phyloP scores from a whole-genome alignment of 202 grass and related monocot species.

The Tripidium arundinaceum region DNA sequence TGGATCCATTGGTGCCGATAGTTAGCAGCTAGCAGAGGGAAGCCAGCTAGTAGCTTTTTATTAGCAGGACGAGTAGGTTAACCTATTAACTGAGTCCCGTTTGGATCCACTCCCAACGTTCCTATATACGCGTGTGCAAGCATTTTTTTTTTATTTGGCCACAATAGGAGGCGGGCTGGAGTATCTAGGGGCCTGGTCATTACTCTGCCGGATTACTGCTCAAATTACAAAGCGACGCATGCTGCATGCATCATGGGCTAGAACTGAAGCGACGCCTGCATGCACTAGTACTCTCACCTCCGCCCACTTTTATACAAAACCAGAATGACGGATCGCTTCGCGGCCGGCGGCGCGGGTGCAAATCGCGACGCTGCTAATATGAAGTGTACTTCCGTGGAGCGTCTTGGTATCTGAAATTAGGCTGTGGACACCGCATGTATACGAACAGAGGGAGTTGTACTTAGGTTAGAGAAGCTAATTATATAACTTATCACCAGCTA shows the following conservation, averaged over 20 bases:
- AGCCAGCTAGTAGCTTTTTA: neutral
- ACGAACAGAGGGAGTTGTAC: no score
- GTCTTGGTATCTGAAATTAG: no score
- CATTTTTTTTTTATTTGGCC: neutral
- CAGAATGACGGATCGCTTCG: no score
- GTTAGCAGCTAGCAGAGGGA: neutral
- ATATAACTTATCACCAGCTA: neutral
- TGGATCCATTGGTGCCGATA: neutral
- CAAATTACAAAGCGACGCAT: neutral
- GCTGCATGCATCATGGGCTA: neutral
- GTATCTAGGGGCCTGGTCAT: neutral
- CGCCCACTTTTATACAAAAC: no score
- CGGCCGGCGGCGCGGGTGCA: no score
- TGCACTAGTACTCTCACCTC: neutral
- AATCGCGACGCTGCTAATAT: no score
- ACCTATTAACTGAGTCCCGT: neutral
- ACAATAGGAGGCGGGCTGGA: neutral
- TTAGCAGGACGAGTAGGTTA: neutral
- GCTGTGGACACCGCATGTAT: no score
- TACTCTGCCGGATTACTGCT: neutral
- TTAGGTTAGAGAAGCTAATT: neutral
- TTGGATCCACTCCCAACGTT: neutral
- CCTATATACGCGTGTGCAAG: neutral
- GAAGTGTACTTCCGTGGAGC: no score
- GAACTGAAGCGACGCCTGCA: neutral